These are phyloP conservation scores for Ophiostoma perfectum DNA, from an alignment of 2,329 filamentous ascomycete genomes.

Conservation along the genomic window DNA sequence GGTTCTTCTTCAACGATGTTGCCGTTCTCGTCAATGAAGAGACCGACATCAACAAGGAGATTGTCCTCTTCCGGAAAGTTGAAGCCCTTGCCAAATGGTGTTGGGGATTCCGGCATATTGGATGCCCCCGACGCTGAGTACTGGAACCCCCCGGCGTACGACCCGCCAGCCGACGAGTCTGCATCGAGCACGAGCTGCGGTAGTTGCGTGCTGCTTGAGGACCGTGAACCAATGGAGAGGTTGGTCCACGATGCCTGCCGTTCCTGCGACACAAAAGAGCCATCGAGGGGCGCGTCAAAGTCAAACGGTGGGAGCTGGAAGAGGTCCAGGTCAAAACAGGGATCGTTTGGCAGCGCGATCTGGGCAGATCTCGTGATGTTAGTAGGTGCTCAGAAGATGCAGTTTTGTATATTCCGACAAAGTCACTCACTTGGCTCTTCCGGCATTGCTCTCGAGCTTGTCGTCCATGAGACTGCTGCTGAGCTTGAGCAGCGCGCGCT, in stretches of 20 bases:
- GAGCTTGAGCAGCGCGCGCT: conserved; percentile 58
- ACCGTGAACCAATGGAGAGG: conserved; percentile 23
- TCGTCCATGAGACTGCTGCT: conserved; percentile 57
- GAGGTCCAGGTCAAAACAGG: conserved; percentile 61
- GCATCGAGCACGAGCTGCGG: conserved; percentile 38
- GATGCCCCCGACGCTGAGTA: conserved; percentile 22
- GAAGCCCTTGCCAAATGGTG: conserved; percentile 28
- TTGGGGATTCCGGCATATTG: conserved; percentile 23
- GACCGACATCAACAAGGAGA: conserved; percentile 38
- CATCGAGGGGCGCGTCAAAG: conserved; percentile 36
- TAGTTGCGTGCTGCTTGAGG: conserved; percentile 38
- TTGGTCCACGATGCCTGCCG: conserved; percentile 26
- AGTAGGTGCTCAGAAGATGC: conserved; percentile 7
- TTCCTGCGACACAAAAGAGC: conserved; percentile 25
- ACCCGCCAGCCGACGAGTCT: conserved; percentile 30
- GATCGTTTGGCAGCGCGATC: conserved; percentile 75
- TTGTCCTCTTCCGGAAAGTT: conserved; percentile 41
- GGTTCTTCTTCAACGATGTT: conserved; percentile 26
- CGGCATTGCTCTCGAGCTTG: conserved; percentile 64
- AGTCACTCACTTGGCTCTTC: conserved; percentile 54
- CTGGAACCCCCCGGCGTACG: conserved; percentile 23
- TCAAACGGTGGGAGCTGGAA: conserved; percentile 53
- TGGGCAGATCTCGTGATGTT: conserved; percentile 47
- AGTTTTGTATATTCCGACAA: conserved; percentile 39
- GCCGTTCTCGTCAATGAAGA: conserved; percentile 29